A percentile compares a stretch with the other conserved stretches of the same genome.
Conservation (phyloP, 129 eudicot species). For the Pulicaria dysenterica region DNA sequence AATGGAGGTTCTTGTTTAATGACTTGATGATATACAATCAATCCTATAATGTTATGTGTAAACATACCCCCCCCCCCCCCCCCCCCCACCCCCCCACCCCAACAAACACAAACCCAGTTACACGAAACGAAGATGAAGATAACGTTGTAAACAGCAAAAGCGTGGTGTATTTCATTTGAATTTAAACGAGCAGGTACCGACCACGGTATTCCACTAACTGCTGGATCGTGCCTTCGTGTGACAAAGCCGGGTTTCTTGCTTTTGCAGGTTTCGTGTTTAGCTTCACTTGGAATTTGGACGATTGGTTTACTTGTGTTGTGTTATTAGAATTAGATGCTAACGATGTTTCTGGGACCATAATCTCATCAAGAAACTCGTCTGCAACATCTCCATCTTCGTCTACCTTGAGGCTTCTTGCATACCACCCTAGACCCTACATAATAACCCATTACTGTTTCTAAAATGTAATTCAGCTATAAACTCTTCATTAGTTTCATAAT, state of each 20-base stretch:
- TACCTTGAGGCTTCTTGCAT: conserved; percentile 64
- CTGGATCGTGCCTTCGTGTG: conserved; percentile 61
- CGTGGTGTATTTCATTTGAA: neutral
- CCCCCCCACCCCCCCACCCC: no score
- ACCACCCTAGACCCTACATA: conserved; percentile 80
- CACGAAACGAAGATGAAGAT: no score
- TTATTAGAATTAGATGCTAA: neutral
- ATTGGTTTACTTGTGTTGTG: conserved; percentile 37
- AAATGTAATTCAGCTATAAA: neutral
- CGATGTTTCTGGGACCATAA: conserved; percentile 38
- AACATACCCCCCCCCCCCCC: no score
- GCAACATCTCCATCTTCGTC: conserved; percentile 99
- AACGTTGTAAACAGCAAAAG: no score
- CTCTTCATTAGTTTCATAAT: no score
- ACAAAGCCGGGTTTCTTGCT: conserved; percentile 49
- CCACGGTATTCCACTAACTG: conserved; percentile 66
- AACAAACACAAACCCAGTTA: no score
- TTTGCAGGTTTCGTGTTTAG: conserved; percentile 57
- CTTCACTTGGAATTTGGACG: conserved; percentile 63
- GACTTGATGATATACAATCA: no score
- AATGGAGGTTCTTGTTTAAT: neutral
- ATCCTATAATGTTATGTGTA: no score
- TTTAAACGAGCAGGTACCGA: conserved; percentile 40
- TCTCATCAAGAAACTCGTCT: conserved; percentile 78
- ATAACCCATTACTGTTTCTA: neutral